Percentiles rank a stretch among this genome's conserved stretches.
These are phyloP conservation scores for Candida anglica DNA, from an alignment of 805 yeast genomes.

Conservation along the genomic window DNA sequence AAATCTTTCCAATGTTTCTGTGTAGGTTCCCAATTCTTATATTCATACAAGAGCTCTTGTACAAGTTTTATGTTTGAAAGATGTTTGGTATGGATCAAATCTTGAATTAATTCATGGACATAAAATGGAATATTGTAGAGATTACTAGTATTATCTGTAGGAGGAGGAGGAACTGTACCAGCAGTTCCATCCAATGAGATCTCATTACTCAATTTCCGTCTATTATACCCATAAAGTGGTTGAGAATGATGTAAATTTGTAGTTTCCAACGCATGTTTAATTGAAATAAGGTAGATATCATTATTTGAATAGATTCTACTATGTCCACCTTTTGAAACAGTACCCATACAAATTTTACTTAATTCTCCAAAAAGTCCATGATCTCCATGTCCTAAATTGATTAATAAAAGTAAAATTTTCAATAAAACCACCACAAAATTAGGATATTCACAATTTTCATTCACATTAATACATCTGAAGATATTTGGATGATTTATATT, in stretches of 20 bases:
- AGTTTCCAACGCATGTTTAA: conserved; percentile 33
- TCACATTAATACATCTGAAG: conserved; percentile 22
- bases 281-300: conserved; percentile 23
- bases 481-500: conserved; percentile 35
- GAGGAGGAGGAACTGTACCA: not conserved
- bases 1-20: conserved; percentile 29
- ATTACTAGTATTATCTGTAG: conserved; percentile 5
- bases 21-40: conserved; percentile 24
- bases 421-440: conserved; percentile 24
- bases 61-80: conserved; percentile 21
- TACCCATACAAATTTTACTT: conserved; percentile 25
- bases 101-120: conserved; percentile 33
- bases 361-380: conserved; percentile 26
- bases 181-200: not conserved
- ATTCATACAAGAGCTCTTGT: conserved; percentile 19
- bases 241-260: conserved; percentile 20
- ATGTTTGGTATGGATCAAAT: conserved; percentile 27
- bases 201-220: too few relatives aligned
- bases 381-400: conserved; percentile 33
- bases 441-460: conserved; percentile 14
- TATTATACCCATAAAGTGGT: too few relatives aligned
- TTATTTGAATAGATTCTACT: conserved; percentile 19
- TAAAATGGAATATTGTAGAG: conserved; percentile 36
- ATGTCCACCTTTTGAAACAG: conserved; percentile 19
- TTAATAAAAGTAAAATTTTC: conserved; percentile 24